Evolutionary conservation across 1,284 basidiomycete species (phyloP).

Genomic region (Pyrrhoderma lamaoense): DNA sequence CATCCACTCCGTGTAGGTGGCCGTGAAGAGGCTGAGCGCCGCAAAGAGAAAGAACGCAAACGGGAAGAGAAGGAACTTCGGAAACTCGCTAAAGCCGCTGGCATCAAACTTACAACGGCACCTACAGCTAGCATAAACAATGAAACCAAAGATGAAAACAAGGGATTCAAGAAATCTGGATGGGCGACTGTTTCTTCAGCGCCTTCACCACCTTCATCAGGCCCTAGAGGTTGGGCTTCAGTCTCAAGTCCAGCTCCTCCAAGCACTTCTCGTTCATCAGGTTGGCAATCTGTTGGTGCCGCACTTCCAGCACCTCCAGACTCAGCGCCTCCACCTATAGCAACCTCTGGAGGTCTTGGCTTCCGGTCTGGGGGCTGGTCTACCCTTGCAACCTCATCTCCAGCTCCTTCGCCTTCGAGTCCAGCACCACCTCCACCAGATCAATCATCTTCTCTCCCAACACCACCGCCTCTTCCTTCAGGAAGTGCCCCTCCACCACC

Average conservation of each 20-base stretch:
- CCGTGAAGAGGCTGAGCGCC: constrained; percentile 57
- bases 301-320: constrained; percentile 16
- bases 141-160: constrained; percentile 14
- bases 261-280: background rate
- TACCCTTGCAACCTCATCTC: constrained; percentile 39
- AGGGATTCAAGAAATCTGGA: constrained; percentile 47
- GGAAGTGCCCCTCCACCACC: background rate
- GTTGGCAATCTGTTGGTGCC: constrained; percentile 12
- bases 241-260: constrained; percentile 16
- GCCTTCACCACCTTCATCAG: constrained; percentile 18
- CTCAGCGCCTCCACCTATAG: constrained; percentile 9
- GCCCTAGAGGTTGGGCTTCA: constrained; percentile 15
- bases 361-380: constrained; percentile 57
- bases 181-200: constrained; percentile 41
- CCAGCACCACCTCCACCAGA: constrained; percentile 18
- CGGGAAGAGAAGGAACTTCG: constrained; percentile 74
- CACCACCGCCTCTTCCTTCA: background rate
- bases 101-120: constrained; percentile 50
- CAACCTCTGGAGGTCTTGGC: constrained; percentile 25
- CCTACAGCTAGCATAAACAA: constrained; percentile 23
- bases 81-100: constrained; percentile 71
- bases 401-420: constrained; percentile 20
- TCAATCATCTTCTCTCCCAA: background rate
- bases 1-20: constrained; percentile 42
- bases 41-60: constrained; percentile 76